Percentiles rank a stretch among this genome's conserved stretches.
phyloP scores from a whole-genome alignment of 306 rosid species.

The Spatholobus suberectus region DNA sequence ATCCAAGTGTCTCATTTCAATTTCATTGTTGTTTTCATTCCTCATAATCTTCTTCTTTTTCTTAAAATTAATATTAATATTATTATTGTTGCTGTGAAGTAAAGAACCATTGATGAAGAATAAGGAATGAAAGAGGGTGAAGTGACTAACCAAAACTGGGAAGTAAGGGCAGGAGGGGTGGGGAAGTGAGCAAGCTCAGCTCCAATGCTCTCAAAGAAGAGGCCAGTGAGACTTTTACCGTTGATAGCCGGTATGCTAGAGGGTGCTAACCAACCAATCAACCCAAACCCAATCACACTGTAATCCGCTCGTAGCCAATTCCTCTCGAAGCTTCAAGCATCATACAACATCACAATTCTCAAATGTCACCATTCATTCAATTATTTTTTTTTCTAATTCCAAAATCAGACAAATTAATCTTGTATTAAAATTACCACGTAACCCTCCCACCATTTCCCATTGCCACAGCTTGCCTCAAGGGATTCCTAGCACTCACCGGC shows the following conservation, averaged over 20 bases:
- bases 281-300: conserved; percentile 91
- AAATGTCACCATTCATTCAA: conserved; percentile 1
- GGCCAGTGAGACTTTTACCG: conserved; percentile 87
- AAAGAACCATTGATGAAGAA: not conserved
- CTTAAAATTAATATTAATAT: not conserved
- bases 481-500: conserved; percentile 57
- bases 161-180: conserved; percentile 83
- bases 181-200: conserved; percentile 94
- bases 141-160: conserved; percentile 71
- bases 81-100: not conserved
- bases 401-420: not conserved
- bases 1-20: too few relatives aligned
- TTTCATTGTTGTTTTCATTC: too few relatives aligned
- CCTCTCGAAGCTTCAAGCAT: conserved; percentile 67
- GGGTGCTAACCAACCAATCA: conserved; percentile 93
- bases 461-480: conserved; percentile 60
- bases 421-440: conserved; percentile 61
- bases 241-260: conserved; percentile 84
- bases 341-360: not conserved
- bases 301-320: conserved; percentile 83
- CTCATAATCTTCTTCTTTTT: too few relatives aligned
- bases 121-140: not conserved
- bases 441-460: conserved; percentile 64
- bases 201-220: conserved; percentile 95
- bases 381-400: not conserved